Base-by-base conservation (phyloP, 1,284 basidiomycete genomes). In the Vanrija sp. region DNA sequence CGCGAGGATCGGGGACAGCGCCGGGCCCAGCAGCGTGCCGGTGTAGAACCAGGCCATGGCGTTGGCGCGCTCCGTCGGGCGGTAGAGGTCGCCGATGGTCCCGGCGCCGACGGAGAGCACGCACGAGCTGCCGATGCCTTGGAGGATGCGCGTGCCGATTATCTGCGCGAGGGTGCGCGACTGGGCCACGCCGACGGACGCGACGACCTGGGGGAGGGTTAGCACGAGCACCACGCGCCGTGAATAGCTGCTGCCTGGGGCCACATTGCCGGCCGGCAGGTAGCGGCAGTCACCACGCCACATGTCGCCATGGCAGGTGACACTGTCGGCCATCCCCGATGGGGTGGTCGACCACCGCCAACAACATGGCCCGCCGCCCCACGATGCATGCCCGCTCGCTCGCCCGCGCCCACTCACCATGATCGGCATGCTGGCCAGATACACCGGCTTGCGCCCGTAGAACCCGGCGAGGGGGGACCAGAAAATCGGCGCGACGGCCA, bases 71-170 rank as follows among this genome's bases (percentile, higher is more conserved):
- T 85, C 81, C 47, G 84, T 82, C 1, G 85, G 76, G 41, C 68
- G 77, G 64, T 82, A 86, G 19, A 86, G 80, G 65, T 87, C 84
- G 4, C 84, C 84, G 43, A 87, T 82, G 0, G 82, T 82, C 0
- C 82, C 84, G 0, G 80, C 79, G 2, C 85, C 85, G 9, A 87
- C 79, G 0, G 81, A 76, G 20, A 85, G 60, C 0, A 83, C 82
- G 5, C 79, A 78, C 0, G 66, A 68, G 14, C 65, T 68, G 0
- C 73, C 72, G 46, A 85, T 79, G 0, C 83, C 82, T 64, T 88
- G 86, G 0, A 87, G 54, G 38, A 85, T 79, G 5, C 86, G 79
- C 67, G 82, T 85, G 4, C 79, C 68, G 71, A 88, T 80, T 9
- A 88, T 73, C n/a, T 14, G 78, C 63, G 0, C 75, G 0, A 87